Evolutionary conservation across 345 rosid species (phyloP).

Genomic region (Dipteronia dyeriana): DNA sequence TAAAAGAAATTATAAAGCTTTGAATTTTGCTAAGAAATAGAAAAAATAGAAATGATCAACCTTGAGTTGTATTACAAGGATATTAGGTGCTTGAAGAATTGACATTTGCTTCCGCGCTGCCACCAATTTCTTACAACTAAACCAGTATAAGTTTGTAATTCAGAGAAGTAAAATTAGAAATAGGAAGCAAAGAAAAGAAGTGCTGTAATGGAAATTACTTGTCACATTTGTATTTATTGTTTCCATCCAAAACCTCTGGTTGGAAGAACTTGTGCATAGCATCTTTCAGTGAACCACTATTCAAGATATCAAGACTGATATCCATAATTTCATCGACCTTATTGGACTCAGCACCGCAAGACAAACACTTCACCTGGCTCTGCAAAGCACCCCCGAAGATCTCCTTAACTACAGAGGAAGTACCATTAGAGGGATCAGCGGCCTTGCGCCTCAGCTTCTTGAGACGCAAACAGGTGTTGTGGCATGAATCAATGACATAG

Average conservation of each 20-base stretch:
- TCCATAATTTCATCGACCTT: constrained; percentile 98
- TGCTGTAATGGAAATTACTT: constrained; percentile 37
- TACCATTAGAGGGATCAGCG: constrained; percentile 35
- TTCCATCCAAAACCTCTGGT: constrained; percentile 90
- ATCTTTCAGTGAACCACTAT: constrained; percentile 66
- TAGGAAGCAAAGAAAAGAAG: neutral
- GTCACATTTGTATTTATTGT: constrained; percentile 89
- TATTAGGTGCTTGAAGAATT: constrained; percentile 79
- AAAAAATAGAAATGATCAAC: constrained; percentile 34
- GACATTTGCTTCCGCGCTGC: constrained; percentile 97
- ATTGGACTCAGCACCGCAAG: constrained; percentile 83
- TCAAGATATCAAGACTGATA: constrained; percentile 81
- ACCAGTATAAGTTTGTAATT: constrained; percentile 33
- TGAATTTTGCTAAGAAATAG: neutral
- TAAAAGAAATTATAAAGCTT: constrained; percentile 12
- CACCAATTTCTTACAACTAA: constrained; percentile 95
- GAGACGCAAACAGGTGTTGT: constrained; percentile 80
- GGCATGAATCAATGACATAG: constrained; percentile 92
- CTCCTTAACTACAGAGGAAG: constrained; percentile 65
- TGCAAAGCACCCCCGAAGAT: constrained; percentile 95
- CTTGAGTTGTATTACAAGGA: constrained; percentile 94
- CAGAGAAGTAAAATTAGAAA: neutral
- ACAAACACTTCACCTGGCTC: constrained; percentile 93
- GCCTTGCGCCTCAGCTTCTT: constrained; percentile 69
- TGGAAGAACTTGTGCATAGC: constrained; percentile 89